Percentiles rank a stretch among this genome's conserved stretches.
phyloP scores from a whole-genome alignment of 768 basidiomycete species.

The Grammothele lineata region DNA sequence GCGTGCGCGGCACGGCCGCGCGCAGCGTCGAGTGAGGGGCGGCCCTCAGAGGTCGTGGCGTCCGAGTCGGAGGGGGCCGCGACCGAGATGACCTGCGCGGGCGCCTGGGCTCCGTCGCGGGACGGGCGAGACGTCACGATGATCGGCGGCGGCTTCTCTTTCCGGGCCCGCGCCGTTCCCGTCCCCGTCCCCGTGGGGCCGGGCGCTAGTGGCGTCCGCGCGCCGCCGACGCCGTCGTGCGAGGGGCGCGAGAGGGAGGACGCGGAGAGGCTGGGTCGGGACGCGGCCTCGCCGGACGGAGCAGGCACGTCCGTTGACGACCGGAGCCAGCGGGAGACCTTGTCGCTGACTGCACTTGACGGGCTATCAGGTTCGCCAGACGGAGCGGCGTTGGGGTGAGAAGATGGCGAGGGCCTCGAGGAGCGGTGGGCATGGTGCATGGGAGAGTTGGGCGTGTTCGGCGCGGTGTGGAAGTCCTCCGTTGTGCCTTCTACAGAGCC shows the following conservation, averaged over 20 bases:
- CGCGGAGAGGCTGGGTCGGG: too few relatives aligned
- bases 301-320: too few relatives aligned
- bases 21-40: neutral
- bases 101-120: neutral
- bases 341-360: too few relatives aligned
- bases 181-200: neutral
- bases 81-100: slow-evolving; percentile 1
- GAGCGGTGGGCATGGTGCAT: neutral
- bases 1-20: neutral
- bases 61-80: neutral
- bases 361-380: too few relatives aligned
- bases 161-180: slow-evolving; percentile 10
- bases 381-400: too few relatives aligned
- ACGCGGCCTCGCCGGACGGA: too few relatives aligned
- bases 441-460: neutral
- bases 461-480: slow-evolving; percentile 5
- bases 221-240: too few relatives aligned
- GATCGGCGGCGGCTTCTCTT: slow-evolving; percentile 17
- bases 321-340: too few relatives aligned
- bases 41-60: neutral
- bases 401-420: too few relatives aligned
- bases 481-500: neutral
- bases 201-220: neutral
- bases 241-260: too few relatives aligned
- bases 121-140: slow-evolving; percentile 7